phyloP scores from a whole-genome alignment of 1,139 yeast genomes.

The Hyphopichia khmerensis region DNA sequence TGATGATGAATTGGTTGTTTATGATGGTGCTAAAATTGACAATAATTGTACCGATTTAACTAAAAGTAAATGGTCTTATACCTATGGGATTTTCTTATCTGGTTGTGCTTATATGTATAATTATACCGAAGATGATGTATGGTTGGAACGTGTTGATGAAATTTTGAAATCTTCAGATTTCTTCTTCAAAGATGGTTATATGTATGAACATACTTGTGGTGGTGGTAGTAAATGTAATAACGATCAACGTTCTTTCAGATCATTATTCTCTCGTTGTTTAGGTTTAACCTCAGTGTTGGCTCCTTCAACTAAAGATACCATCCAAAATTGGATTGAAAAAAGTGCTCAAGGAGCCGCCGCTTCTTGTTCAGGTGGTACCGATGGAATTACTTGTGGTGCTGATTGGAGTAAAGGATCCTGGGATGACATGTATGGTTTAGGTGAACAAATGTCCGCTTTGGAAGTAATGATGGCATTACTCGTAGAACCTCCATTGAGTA shows the following conservation, averaged over 20 bases:
- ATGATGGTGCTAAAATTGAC: constrained; percentile 69
- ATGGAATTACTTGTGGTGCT: constrained; percentile 76
- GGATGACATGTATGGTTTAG: constrained; percentile 71
- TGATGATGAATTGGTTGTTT: constrained; percentile 45
- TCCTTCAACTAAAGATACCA: constrained; percentile 44
- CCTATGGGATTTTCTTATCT: constrained; percentile 70
- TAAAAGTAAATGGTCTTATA: constrained; percentile 69
- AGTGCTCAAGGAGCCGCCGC: constrained; percentile 68
- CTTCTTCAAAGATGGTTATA: constrained; percentile 48
- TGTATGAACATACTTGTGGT: constrained; percentile 70
- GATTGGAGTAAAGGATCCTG: constrained; percentile 57
- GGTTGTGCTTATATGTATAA: constrained; percentile 75
- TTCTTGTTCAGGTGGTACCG: constrained; percentile 71
- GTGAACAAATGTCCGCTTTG: constrained; percentile 76
- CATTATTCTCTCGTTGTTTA: constrained; percentile 65
- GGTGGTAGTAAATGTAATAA: constrained; percentile 54
- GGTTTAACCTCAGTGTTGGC: constrained; percentile 60
- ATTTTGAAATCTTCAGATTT: constrained; percentile 52
- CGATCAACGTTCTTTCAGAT: constrained; percentile 79
- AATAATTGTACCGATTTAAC: constrained; percentile 57
- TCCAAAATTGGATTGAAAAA: constrained; percentile 44
- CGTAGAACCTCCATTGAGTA: constrained; percentile 32
- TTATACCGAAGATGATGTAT: constrained; percentile 53
- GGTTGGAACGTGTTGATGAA: constrained; percentile 54
- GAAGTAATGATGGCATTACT: constrained; percentile 54